Evolutionary conservation across 345 rosid species (phyloP).

Genomic region (Brassica carinata): DNA sequence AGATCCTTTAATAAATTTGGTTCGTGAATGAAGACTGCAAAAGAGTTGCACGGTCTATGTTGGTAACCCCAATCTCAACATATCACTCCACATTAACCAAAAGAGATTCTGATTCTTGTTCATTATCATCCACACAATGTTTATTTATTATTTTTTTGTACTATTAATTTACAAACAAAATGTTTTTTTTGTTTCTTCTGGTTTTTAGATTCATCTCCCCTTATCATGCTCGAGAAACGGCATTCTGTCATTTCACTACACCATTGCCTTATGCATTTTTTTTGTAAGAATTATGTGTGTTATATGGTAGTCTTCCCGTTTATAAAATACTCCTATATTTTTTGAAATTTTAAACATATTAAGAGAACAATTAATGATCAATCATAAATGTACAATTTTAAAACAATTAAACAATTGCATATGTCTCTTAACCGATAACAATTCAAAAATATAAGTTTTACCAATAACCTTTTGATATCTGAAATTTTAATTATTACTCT

Average conservation of each 20-base stretch:
- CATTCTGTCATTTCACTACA: neutral
- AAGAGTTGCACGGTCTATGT: constrained; percentile 22
- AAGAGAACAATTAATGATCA: no score
- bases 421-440: no score
- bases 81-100: constrained; percentile 25
- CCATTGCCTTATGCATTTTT: neutral
- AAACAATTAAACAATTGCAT: no score
- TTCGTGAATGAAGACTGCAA: constrained; percentile 28
- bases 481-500: no score
- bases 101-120: constrained; percentile 28
- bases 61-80: constrained; percentile 23
- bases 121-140: neutral
- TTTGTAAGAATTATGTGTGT: neutral
- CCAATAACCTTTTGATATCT: no score
- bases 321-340: no score
- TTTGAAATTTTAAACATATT: no score
- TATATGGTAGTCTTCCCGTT: neutral
- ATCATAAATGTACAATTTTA: no score
- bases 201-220: neutral
- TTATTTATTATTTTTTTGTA: neutral
- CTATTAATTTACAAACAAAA: neutral
- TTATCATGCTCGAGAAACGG: neutral
- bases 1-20: constrained; percentile 10
- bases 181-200: neutral
- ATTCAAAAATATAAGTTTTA: no score